Percentiles rank a stretch among this genome's conserved stretches.
These are phyloP conservation scores for Acarospora socialis DNA, from an alignment of 2,329 filamentous ascomycete genomes.

Conservation along the genomic window DNA sequence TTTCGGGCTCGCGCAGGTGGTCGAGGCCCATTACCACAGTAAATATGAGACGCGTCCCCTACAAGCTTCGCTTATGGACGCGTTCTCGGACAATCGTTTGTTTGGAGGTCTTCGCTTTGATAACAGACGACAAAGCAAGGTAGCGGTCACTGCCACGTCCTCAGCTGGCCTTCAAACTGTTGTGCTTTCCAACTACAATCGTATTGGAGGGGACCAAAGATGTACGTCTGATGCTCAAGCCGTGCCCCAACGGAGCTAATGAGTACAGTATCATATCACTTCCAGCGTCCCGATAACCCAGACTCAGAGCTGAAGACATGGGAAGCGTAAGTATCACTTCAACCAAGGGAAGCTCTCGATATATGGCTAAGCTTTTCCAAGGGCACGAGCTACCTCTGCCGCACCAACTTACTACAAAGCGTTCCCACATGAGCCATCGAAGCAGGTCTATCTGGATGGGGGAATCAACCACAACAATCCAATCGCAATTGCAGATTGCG, in stretches of 20 bases:
- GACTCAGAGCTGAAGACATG: constrained; percentile 32
- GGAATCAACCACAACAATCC: constrained; percentile 38
- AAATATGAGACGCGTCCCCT: constrained; percentile 25
- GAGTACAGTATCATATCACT: constrained; percentile 21
- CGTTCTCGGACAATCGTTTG: constrained; percentile 24
- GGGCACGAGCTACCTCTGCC: constrained; percentile 35
- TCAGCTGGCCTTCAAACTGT: constrained; percentile 27
- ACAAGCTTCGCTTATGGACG: constrained; percentile 20
- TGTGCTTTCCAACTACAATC: constrained; percentile 33
- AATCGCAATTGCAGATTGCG: constrained; percentile 34
- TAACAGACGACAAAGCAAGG: constrained; percentile 18
- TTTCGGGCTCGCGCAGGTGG: constrained; percentile 21
- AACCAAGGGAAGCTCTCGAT: not conserved
- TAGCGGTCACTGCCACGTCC: constrained; percentile 31
- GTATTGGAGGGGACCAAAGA: constrained; percentile 15
- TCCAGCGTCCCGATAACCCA: constrained; percentile 26
- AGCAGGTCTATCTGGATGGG: constrained; percentile 36
- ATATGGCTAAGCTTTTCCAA: constrained; percentile 10
- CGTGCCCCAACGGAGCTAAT: no score
- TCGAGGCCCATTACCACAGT: constrained; percentile 19
- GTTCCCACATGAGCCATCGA: constrained; percentile 34
- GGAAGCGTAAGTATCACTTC: constrained; percentile 27
- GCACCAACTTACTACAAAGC: constrained; percentile 38
- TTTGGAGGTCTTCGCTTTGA: constrained; percentile 20
- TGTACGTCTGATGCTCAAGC: constrained; percentile 1